phyloP scores from a whole-genome alignment of 768 basidiomycete species.

The Clitopilus hobsonii region DNA sequence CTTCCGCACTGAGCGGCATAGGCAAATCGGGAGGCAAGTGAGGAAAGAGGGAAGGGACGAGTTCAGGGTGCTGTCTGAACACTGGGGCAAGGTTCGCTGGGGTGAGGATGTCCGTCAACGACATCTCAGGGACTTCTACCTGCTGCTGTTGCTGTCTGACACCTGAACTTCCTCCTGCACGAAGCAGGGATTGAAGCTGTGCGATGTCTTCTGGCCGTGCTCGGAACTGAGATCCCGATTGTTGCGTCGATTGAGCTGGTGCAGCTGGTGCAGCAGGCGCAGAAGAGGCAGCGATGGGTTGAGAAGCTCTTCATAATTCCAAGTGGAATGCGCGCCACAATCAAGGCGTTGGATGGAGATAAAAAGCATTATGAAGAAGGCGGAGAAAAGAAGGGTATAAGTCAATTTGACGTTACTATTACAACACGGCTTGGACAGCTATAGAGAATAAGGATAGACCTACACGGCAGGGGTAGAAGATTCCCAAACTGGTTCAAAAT shows the following conservation, averaged over 20 bases:
- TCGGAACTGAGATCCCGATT: neutral
- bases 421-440: neutral
- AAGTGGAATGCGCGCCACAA: neutral
- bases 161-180: neutral
- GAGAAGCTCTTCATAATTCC: neutral
- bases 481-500: slow-evolving; percentile 56
- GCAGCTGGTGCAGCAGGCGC: neutral
- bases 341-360: too few relatives aligned
- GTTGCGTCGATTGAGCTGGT: neutral
- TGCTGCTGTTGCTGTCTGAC: neutral
- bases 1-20: slow-evolving; percentile 61
- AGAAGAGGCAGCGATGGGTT: neutral
- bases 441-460: neutral
- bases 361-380: too few relatives aligned
- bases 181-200: neutral
- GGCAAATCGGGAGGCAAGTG: slow-evolving; percentile 80
- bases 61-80: slow-evolving; percentile 62
- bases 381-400: neutral
- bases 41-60: slow-evolving; percentile 70
- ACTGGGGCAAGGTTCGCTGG: slow-evolving; percentile 68
- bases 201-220: neutral
- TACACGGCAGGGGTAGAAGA: slow-evolving; percentile 7
- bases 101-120: slow-evolving; percentile 74
- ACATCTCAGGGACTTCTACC: slow-evolving; percentile 38
- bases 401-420: neutral